Evolutionary conservation across 768 basidiomycete genomes (phyloP), one percentile per base, ranked within the genome.

Genomic region (Phlebiopsis gigantea): DNA sequence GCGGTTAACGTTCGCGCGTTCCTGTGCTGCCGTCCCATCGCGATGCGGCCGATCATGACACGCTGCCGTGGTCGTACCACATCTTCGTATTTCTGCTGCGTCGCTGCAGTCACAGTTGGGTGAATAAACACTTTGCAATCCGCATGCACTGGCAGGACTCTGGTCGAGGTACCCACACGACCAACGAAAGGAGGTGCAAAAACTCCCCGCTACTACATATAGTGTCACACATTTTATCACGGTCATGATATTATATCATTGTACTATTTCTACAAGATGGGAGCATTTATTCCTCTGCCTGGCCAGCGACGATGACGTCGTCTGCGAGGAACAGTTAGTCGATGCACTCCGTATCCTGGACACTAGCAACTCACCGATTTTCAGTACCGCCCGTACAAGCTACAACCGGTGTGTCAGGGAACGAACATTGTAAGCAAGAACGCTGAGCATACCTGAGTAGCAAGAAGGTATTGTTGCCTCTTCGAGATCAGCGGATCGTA

Each of bases 401-500:
- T 89, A 56, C 39, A 59, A 58, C 55, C 25, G 24, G 41, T 45
- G 49, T 15, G 24, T 14, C 42, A 26, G 41, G 7, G 47, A 39
- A 56, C 52, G 19, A 61, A 46, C 29, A 45, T 51, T 31, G 26
- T 59, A 53, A 26, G 31, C n/a, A 22, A 39, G 7, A 34, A 52
- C 12, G 34, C 3, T 10, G 17, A 43, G 66, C 79, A 47, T 58
- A 90, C 86, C 81, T 95, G 94, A 21, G 95, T 98, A n/a, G 97
- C 97, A 42, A 99, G 77, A 57, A 99, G 75, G 73, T 93, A 97
- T 68, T 98, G 96, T 68, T 98, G 95, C 66, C 96, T 77, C 75
- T 98, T 99, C 42, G 94, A 94, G 71, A 98, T 97, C 61, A 98
- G 75, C 26, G 97, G 96, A 67, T 99, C 97, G 64, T 95, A 94